These are phyloP conservation scores for Geosmithia morbida DNA, from an alignment of 2,329 filamentous ascomycete genomes.

Conservation along the genomic window DNA sequence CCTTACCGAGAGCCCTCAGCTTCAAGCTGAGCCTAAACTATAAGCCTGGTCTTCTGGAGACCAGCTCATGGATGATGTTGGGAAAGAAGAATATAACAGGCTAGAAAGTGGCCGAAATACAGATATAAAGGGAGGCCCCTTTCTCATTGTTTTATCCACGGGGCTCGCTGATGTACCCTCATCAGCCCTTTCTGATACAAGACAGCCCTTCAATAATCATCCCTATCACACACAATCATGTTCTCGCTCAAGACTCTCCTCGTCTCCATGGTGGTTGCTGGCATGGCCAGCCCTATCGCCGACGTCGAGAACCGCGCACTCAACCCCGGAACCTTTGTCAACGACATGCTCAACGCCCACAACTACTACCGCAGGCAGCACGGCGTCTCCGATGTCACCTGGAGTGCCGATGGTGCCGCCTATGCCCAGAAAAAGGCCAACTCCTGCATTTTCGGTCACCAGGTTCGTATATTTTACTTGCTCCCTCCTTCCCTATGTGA, in stretches of 20 bases:
- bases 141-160: too few relatives aligned
- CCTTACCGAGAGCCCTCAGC: too few relatives aligned
- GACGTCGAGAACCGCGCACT: constrained; percentile 18
- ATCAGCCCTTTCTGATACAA: neutral
- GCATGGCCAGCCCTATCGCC: constrained; percentile 22
- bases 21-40: too few relatives aligned
- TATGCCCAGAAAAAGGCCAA: constrained; percentile 37
- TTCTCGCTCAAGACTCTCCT: constrained; percentile 18
- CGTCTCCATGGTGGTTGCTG: constrained; percentile 28
- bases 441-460: constrained; percentile 48
- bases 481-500: neutral
- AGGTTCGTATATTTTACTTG: constrained; percentile 6
- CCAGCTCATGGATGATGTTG: too few relatives aligned
- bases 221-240: neutral
- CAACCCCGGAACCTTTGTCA: constrained; percentile 22
- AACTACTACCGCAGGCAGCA: constrained; percentile 52
- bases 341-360: constrained; percentile 47
- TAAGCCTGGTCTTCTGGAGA: too few relatives aligned
- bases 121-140: too few relatives aligned
- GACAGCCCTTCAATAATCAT: neutral
- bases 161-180: neutral
- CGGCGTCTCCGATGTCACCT: constrained; percentile 40
- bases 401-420: constrained; percentile 48
- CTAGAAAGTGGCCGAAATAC: too few relatives aligned
- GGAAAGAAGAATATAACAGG: too few relatives aligned